Evolutionary conservation across 495 filamentous ascomycete genomes (phyloP).

Genomic region (Neurospora intermedia): DNA sequence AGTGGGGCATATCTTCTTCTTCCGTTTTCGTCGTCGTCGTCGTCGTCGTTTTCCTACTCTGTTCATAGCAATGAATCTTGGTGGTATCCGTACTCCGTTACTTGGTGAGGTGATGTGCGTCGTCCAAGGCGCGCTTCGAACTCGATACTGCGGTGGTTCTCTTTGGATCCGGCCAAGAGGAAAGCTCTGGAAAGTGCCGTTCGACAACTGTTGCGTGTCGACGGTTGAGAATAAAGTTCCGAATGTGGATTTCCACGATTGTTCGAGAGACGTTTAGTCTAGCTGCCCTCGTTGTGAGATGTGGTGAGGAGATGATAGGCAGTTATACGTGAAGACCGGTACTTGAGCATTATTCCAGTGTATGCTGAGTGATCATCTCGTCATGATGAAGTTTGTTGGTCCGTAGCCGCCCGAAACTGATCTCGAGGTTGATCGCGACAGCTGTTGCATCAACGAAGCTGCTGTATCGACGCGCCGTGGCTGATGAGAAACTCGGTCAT

Average conservation of each 20-base stretch:
- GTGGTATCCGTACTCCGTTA: neutral
- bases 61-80: neutral
- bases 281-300: neutral
- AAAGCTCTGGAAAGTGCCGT: neutral
- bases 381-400: neutral
- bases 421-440: neutral
- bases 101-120: neutral
- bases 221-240: neutral
- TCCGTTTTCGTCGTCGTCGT: neutral
- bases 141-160: neutral
- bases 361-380: neutral
- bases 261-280: neutral
- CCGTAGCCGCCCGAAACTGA: neutral
- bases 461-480: neutral
- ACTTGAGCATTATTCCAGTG: neutral
- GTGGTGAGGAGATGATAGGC: neutral
- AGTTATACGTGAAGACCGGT: no score
- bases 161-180: neutral
- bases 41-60: neutral
- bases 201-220: neutral
- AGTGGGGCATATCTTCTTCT: neutral
- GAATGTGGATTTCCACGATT: neutral
- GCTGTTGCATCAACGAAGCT: neutral
- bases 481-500: neutral
- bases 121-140: neutral